phyloP scores from a whole-genome alignment of 352 stramenopile genomes.

The Phytophthora lateralis region DNA sequence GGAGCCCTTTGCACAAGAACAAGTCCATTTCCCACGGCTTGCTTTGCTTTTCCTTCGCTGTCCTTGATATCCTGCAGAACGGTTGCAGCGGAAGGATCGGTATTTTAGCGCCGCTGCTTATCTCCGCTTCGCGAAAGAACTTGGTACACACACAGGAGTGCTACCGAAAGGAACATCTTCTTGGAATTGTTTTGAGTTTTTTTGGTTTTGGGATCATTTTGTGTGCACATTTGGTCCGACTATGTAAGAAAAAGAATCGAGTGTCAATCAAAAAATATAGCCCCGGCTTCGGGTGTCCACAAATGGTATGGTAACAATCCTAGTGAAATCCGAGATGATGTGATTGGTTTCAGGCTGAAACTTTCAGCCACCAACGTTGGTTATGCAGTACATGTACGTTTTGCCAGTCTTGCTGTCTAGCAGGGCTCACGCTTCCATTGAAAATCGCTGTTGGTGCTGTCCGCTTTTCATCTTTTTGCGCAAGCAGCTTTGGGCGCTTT shows the following conservation, averaged over 20 bases:
- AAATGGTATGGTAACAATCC: conserved; percentile 29
- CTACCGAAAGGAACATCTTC: not conserved
- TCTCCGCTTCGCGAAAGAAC: no score
- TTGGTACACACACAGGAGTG: not conserved
- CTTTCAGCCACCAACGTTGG: conserved; percentile 2
- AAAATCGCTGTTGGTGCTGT: not conserved
- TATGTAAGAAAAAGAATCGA: conserved; percentile 21
- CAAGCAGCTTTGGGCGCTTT: conserved; percentile 9
- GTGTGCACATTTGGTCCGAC: not conserved
- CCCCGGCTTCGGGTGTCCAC: conserved; percentile 16
- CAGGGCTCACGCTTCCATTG: not conserved
- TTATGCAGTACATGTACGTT: conserved; percentile 6
- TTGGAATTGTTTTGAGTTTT: not conserved
- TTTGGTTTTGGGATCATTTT: no score
- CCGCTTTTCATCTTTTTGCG: conserved; percentile 15
- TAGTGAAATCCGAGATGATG: conserved; percentile 36
- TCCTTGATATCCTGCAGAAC: no score
- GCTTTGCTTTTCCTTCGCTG: not conserved
- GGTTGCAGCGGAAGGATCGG: no score
- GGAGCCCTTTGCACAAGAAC: conserved; percentile 9
- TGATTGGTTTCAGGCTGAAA: no score
- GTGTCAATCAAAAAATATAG: conserved; percentile 9
- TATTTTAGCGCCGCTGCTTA: no score
- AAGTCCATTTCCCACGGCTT: conserved; percentile 10
- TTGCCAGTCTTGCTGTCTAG: not conserved